Evolutionary conservation across 78 protist genomes (phyloP).

Genomic region (Speleostelium caveatum): DNA sequence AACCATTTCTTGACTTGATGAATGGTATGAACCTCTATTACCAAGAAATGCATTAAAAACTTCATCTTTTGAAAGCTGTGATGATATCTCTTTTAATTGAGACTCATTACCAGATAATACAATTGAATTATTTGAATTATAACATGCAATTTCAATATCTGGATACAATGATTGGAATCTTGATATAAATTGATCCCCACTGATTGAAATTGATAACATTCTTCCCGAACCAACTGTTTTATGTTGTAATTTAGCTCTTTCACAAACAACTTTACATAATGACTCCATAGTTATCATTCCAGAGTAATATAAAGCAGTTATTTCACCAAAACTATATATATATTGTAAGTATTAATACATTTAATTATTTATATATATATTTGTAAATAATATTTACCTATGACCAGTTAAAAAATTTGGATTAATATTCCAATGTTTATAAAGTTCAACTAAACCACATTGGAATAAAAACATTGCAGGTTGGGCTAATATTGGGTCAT

Average conservation of each 20-base stretch:
- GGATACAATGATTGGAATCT: not conserved
- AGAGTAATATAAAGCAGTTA: not conserved
- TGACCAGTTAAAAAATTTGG: conserved; percentile 21
- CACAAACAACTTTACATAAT: not conserved
- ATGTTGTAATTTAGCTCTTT: conserved; percentile 8
- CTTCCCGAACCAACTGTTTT: conserved; percentile 58
- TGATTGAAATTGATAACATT: conserved; percentile 37
- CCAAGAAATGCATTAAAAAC: conserved; percentile 4
- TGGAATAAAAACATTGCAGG: conserved; percentile 13
- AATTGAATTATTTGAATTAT: conserved; percentile 15
- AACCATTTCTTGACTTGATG: conserved; percentile 9
- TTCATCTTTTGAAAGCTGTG: not conserved
- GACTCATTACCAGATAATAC: conserved; percentile 1
- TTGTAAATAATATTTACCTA: not conserved
- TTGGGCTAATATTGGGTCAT: conserved; percentile 26
- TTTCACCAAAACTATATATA: conserved; percentile 54
- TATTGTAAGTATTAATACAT: not conserved
- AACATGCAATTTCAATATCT: too few species aligned
- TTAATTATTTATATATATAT: not conserved
- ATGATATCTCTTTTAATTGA: not conserved
- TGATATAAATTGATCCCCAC: not conserved
- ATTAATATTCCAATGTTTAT: conserved; percentile 2
- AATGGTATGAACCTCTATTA: conserved; percentile 24
- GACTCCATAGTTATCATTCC: conserved; percentile 15
- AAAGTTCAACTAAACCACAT: not conserved